A percentile compares a stretch with the other conserved stretches of the same genome.
Conservation (phyloP, 352 stramenopile species). For the Globisporangium heterothallicum region DNA sequence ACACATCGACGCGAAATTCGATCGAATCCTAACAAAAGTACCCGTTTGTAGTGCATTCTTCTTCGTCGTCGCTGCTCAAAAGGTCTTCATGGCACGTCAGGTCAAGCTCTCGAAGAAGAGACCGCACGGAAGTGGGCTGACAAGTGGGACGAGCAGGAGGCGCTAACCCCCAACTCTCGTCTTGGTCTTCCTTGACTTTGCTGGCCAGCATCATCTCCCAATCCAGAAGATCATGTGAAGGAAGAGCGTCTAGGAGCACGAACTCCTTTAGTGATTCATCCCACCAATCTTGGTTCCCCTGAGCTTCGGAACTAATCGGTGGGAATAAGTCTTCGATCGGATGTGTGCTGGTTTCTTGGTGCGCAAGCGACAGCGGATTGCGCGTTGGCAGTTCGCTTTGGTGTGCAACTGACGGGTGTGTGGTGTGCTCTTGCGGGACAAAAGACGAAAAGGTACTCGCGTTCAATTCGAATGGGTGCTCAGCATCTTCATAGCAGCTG, state of each 20-base stretch:
- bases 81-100: constrained; percentile 28
- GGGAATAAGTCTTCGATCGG: not conserved
- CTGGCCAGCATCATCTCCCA: constrained; percentile 28
- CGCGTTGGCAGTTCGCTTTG: not conserved
- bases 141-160: not conserved
- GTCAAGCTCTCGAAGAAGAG: constrained; percentile 12
- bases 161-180: constrained; percentile 3
- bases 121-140: not conserved
- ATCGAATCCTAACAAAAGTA: constrained; percentile 16
- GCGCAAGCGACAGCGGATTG: constrained; percentile 16
- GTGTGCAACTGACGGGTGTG: no score
- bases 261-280: constrained; percentile 42
- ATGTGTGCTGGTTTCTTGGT: constrained; percentile 3
- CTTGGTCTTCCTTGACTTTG: not conserved
- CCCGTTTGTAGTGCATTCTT: constrained; percentile 1
- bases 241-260: constrained; percentile 29
- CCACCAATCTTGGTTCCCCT: constrained; percentile 25
- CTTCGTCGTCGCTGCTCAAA: not conserved
- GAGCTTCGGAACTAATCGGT: constrained; percentile 11
- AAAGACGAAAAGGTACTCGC: no score
- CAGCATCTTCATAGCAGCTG: not conserved
- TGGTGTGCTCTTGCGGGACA: no score
- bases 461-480: not conserved
- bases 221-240: constrained; percentile 31
- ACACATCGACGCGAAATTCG: not conserved